Percentiles rank a stretch among this genome's conserved stretches.
Evolutionary conservation across 805 yeast genomes (phyloP).

Genomic region (Saccharomycopsis fermentans): DNA sequence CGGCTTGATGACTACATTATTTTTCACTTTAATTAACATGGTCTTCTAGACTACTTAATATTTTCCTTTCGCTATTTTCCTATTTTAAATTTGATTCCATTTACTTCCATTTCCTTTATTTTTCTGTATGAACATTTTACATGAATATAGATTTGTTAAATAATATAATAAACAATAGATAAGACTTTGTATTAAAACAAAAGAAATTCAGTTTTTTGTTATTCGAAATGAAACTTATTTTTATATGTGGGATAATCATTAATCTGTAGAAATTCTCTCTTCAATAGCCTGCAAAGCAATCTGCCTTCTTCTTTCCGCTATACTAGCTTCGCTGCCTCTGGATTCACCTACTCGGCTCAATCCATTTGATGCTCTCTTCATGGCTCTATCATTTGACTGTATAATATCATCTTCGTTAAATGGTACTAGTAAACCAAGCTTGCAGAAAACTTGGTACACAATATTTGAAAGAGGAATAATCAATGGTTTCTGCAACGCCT

Average conservation of each 20-base stretch:
- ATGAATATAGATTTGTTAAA: neutral
- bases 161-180: neutral
- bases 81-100: neutral
- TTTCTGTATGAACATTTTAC: neutral
- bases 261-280: conserved; percentile 35
- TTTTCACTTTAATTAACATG: neutral
- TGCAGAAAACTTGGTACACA: conserved; percentile 30
- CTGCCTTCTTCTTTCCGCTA: conserved; percentile 69
- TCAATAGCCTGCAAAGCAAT: conserved; percentile 67
- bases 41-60: neutral
- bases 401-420: conserved; percentile 64
- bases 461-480: conserved; percentile 42
- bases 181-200: neutral
- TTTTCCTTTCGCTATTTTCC: neutral
- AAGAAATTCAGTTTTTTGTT: too few species aligned
- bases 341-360: conserved; percentile 41
- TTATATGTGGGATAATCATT: too few species aligned
- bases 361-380: conserved; percentile 34
- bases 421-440: conserved; percentile 43
- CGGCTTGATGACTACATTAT: neutral
- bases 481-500: conserved; percentile 35
- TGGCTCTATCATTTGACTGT: conserved; percentile 62
- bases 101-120: neutral
- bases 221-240: too few species aligned
- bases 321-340: conserved; percentile 30